Percentiles rank a stretch among this genome's conserved stretches.
Conservation (phyloP, 176 grass and related monocot species). For the Melocanna baccifera region DNA sequence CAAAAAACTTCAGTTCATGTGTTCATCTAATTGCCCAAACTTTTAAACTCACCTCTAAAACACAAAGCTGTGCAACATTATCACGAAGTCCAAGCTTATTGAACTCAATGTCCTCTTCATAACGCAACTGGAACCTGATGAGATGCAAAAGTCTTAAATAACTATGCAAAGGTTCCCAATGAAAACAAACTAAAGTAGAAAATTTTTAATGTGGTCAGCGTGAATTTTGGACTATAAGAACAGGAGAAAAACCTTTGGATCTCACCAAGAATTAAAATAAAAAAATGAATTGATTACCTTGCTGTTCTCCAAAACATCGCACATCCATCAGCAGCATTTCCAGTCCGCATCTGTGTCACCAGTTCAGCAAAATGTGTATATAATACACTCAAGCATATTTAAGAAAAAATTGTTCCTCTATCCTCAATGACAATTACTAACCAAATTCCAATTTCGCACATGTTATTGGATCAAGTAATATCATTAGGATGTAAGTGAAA, state of each 20-base stretch:
- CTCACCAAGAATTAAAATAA: background rate
- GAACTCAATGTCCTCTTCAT: slow-evolving; percentile 85
- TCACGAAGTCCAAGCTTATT: slow-evolving; percentile 78
- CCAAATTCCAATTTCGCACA: background rate
- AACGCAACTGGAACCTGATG: slow-evolving; percentile 70
- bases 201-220: background rate
- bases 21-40: slow-evolving; percentile 18
- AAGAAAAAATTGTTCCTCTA: slow-evolving; percentile 8
- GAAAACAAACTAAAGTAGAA: background rate
- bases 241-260: slow-evolving; percentile 3
- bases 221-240: background rate
- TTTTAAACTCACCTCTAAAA: slow-evolving; percentile 69
- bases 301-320: slow-evolving; percentile 85
- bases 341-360: slow-evolving; percentile 72
- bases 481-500: slow-evolving; percentile 10
- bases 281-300: slow-evolving; percentile 47
- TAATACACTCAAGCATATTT: slow-evolving; percentile 15
- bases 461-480: slow-evolving; percentile 15
- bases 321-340: slow-evolving; percentile 88
- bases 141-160: slow-evolving; percentile 5
- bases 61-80: slow-evolving; percentile 95
- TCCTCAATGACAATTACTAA: slow-evolving; percentile 16
- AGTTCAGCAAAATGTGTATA: slow-evolving; percentile 27
- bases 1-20: background rate
- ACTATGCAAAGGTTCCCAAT: background rate